Evolutionary conservation across 2,329 filamentous ascomycete species (phyloP), one percentile per base, ranked within the genome.

Genomic region (Fusarium acutatum): DNA sequence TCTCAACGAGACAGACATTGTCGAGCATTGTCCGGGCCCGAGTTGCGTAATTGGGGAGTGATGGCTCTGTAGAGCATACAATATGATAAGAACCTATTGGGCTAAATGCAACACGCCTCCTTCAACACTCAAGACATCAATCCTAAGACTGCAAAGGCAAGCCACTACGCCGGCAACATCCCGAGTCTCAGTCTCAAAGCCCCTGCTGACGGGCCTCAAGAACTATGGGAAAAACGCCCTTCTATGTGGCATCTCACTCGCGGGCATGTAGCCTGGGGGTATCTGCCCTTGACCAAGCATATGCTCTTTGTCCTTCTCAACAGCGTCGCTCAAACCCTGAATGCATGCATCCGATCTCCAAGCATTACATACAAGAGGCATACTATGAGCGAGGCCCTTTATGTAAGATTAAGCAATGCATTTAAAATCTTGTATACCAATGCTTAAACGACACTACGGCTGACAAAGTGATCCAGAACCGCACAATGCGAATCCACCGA

Each of bases 21-120:
- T 24, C 15, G 10, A 43, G 6, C 12, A 18, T 24, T 5, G 10
- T 8, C 2, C 3, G 0, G n/a, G 10, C 5, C n/a, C 5, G n/a
- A 43, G 40, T 24, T 24, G 10, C 40, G 10, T 6, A 17, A 18
- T 17, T n/a, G 15, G 12, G 40, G n/a, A 43, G 15, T 15, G 8
- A 24, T 11, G 15, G 11, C 11, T 24, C 3, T 24, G 6, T 43
- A 15, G 15, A 43, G 10, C 7, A 18, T 18, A 17, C 8, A 18
- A 12, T n/a, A 12, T 24, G 10, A 18, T 7, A 43, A 43, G 15
- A 24, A 6, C n/a, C 41, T 5, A 6, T 24, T 43, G 41, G 15
- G 17, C 6, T 43, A 43, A 7, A 43, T 43, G n/a, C 11, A 24
- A 18, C 1, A 24, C 7, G 7, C 11, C 41, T 43, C 41, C 15